phyloP scores from a whole-genome alignment of 306 rosid genomes.

The Dalbergia oliveri region DNA sequence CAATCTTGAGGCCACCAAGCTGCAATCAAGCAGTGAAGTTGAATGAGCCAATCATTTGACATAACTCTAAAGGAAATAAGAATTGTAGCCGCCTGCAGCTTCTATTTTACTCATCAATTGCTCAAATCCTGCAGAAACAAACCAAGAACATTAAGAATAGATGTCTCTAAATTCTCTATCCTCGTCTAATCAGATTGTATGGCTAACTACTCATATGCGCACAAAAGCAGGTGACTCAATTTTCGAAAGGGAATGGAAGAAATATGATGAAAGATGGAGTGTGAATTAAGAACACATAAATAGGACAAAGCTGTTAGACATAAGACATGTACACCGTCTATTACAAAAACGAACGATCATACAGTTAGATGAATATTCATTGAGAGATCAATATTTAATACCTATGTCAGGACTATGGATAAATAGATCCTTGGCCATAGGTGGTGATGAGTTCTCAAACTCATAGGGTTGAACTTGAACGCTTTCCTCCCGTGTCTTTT shows the following conservation, averaged over 20 bases:
- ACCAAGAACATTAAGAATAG: not conserved
- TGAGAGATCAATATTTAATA: slow-evolving; percentile 12
- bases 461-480: slow-evolving; percentile 44
- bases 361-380: not conserved
- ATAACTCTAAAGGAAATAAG: slow-evolving; percentile 46
- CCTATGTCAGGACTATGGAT: slow-evolving; percentile 64
- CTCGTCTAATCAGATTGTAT: slow-evolving; percentile 9
- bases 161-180: not conserved
- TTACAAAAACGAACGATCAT: not conserved
- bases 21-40: not conserved
- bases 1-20: slow-evolving; percentile 13
- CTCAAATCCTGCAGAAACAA: slow-evolving; percentile 50
- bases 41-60: not conserved
- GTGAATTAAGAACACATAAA: not conserved
- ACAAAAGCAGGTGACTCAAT: not conserved
- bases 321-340: not conserved
- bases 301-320: not conserved
- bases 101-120: slow-evolving; percentile 55
- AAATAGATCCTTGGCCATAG: slow-evolving; percentile 48
- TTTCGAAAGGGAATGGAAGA: slow-evolving; percentile 16
- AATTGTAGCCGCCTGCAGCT: slow-evolving; percentile 40
- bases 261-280: not conserved
- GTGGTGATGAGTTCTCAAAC: slow-evolving; percentile 49
- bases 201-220: not conserved
- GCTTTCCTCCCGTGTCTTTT: slow-evolving; percentile 50